Evolutionary conservation across 2,329 filamentous ascomycete species (phyloP).

Genomic region (Sordariomycetes sp.): DNA sequence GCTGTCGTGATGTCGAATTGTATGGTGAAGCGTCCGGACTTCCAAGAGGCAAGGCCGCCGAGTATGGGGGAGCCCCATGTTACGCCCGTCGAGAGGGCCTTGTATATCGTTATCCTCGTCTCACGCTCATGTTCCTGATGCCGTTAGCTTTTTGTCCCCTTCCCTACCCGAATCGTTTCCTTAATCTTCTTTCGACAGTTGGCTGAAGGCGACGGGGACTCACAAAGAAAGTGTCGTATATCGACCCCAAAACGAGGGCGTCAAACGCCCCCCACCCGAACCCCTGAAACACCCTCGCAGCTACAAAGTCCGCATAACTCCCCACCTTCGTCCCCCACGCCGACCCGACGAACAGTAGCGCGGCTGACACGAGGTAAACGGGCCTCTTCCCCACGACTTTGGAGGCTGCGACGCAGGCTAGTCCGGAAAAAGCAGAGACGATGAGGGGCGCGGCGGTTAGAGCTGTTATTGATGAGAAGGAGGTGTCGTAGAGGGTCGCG

Average conservation of each 20-base stretch:
- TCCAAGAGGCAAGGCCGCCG: constrained; percentile 32
- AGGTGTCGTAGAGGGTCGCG: constrained; percentile 24
- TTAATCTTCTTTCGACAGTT: neutral
- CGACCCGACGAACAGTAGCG: constrained; percentile 31
- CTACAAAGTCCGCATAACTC: constrained; percentile 32
- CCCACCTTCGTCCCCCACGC: constrained; percentile 34
- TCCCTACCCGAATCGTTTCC: neutral
- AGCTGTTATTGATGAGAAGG: constrained; percentile 32
- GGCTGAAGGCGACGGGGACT: constrained; percentile 14
- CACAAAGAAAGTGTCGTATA: constrained; percentile 45
- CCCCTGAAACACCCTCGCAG: constrained; percentile 38
- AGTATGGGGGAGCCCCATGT: constrained; percentile 42
- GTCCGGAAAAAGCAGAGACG: constrained; percentile 29
- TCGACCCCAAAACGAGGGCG: constrained; percentile 33
- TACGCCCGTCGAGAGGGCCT: constrained; percentile 26
- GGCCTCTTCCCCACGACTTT: constrained; percentile 38
- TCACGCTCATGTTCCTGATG: constrained; percentile 39
- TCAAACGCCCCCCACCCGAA: constrained; percentile 48
- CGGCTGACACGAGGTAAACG: constrained; percentile 32
- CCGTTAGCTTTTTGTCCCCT: constrained; percentile 1
- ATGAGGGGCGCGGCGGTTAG: constrained; percentile 40
- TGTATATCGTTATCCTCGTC: constrained; percentile 28
- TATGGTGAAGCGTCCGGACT: constrained; percentile 23
- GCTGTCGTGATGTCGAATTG: constrained; percentile 38
- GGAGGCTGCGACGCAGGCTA: constrained; percentile 25